phyloP scores from a whole-genome alignment of 768 basidiomycete genomes.

The Candolleomyces efflorescens region DNA sequence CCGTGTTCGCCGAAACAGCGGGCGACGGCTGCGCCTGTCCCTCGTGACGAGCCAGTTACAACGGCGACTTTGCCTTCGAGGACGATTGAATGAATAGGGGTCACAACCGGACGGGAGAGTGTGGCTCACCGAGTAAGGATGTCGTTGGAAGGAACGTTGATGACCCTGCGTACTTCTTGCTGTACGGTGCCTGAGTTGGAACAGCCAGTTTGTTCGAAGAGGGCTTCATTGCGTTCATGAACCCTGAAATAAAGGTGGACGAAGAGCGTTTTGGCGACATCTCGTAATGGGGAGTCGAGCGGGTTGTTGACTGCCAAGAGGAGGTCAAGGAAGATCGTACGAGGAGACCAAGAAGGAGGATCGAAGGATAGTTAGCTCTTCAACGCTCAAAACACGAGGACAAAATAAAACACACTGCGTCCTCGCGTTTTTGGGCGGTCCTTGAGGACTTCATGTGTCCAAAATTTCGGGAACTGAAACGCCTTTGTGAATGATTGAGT shows the following conservation, averaged over 20 bases:
- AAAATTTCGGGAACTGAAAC: too few relatives aligned
- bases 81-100: too few relatives aligned
- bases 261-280: conserved; percentile 6
- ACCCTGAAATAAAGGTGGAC: conserved; percentile 7
- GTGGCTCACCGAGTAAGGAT: conserved; percentile 20
- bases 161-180: conserved; percentile 12
- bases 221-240: conserved; percentile 8
- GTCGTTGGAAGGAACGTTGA: conserved; percentile 22
- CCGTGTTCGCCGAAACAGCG: conserved; percentile 50
- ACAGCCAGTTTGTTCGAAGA: conserved; percentile 3
- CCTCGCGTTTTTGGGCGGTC: neutral
- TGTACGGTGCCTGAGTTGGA: conserved; percentile 1
- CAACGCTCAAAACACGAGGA: conserved; percentile 1
- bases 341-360: neutral
- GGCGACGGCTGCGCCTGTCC: conserved; percentile 56
- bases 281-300: neutral
- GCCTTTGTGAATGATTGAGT: too few relatives aligned
- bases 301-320: neutral
- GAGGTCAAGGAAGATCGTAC: neutral
- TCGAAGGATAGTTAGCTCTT: neutral
- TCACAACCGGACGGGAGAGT: neutral
- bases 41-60: conserved; percentile 58
- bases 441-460: neutral
- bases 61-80: conserved; percentile 47
- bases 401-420: neutral